Evolutionary conservation across 129 eudicot genomes (phyloP).

Genomic region (Lonicera japonica): DNA sequence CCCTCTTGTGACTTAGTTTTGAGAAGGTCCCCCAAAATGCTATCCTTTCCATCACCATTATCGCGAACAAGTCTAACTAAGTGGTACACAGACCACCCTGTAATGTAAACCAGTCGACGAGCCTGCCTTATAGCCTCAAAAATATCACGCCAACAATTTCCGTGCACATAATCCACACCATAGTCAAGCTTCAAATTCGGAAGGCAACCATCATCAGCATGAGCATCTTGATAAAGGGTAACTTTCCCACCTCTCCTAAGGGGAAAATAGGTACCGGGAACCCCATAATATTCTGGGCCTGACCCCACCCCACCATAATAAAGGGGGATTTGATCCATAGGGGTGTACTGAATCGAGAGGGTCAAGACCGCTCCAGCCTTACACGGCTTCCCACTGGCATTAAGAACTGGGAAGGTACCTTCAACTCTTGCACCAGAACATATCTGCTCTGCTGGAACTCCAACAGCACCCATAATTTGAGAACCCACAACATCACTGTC

Average conservation of each 20-base stretch:
- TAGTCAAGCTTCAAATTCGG: constrained; percentile 62
- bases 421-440: constrained; percentile 33
- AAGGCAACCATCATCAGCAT: constrained; percentile 49
- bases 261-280: constrained; percentile 82
- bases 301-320: constrained; percentile 70
- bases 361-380: constrained; percentile 58
- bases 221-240: constrained; percentile 92
- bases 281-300: constrained; percentile 54
- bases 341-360: constrained; percentile 59
- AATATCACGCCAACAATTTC: constrained; percentile 84
- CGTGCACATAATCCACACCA: constrained; percentile 49
- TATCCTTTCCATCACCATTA: constrained; percentile 33
- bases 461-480: constrained; percentile 76
- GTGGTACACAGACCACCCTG: constrained; percentile 94
- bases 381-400: constrained; percentile 60
- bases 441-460: constrained; percentile 55
- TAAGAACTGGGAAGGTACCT: constrained; percentile 63
- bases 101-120: constrained; percentile 61
- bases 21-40: constrained; percentile 69
- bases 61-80: constrained; percentile 69
- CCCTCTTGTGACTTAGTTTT: constrained; percentile 85
- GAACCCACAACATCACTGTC: constrained; percentile 85
- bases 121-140: constrained; percentile 68
- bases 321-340: constrained; percentile 43
- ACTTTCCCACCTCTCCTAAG: constrained; percentile 67